phyloP scores from a whole-genome alignment of 2,329 filamentous ascomycete genomes.

The Mycosphaerelloides madeirae region DNA sequence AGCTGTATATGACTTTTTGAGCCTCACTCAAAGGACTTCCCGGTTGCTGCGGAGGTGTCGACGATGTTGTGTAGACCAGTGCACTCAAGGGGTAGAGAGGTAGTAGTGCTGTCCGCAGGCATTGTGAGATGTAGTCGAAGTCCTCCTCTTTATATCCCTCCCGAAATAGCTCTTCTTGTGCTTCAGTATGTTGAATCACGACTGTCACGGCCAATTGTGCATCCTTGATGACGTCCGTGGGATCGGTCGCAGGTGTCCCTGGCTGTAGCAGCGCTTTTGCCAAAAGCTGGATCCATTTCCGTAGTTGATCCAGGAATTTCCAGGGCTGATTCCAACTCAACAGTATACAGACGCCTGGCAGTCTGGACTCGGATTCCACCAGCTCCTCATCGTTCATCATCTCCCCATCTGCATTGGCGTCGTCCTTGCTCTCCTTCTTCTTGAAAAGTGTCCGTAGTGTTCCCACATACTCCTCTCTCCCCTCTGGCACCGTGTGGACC shows the following conservation, averaged over 20 bases:
- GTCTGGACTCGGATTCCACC: conserved; percentile 3
- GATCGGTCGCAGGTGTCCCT: conserved; percentile 55
- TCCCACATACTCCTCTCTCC: conserved; percentile 27
- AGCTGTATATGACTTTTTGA: conserved; percentile 81
- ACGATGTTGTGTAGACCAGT: conserved; percentile 38
- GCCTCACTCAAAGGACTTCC: conserved; percentile 26
- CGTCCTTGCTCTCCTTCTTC: conserved; percentile 14
- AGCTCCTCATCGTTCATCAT: conserved; percentile 5
- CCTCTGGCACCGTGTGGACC: conserved; percentile 30
- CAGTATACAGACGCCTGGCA: conserved; percentile 64
- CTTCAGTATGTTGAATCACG: conserved; percentile 93
- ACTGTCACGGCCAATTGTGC: conserved; percentile 86
- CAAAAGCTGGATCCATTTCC: conserved; percentile 83
- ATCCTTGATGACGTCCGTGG: conserved; percentile 80
- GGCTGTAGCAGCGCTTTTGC: conserved; percentile 66
- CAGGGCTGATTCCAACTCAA: conserved; percentile 94
- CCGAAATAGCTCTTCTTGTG: conserved; percentile 84
- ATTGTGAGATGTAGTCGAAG: conserved; percentile 93
- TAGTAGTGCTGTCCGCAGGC: conserved; percentile 80
- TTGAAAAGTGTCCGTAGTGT: conserved; percentile 23
- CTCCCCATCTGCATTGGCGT: background rate
- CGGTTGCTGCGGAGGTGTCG: conserved; percentile 32
- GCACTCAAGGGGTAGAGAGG: conserved; percentile 60
- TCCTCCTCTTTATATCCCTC: conserved; percentile 94
- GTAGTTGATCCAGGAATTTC: conserved; percentile 82